Conservation (phyloP, 495 filamentous ascomycete species). For the Glutinoglossum americanum region DNA sequence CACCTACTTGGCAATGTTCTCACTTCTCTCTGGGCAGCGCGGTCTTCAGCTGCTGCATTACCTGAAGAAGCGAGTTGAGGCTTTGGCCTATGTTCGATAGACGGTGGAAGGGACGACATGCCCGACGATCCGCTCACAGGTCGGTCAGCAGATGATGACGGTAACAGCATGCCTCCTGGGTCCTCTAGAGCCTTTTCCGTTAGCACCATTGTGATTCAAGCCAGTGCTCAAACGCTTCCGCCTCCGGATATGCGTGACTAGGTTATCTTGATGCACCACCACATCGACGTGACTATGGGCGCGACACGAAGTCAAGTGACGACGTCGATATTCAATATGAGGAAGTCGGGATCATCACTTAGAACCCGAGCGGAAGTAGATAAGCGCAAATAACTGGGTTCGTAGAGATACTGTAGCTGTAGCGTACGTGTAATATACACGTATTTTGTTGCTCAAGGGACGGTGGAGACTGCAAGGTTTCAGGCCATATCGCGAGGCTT, state of each 20-base stretch:
- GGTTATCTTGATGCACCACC: not conserved
- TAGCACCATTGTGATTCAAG: not conserved
- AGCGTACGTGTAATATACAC: not conserved
- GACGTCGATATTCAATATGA: not conserved
- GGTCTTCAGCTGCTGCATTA: not conserved
- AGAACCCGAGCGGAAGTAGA: not conserved
- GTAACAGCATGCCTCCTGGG: not conserved
- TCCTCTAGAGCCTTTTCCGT: not conserved
- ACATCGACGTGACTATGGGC: not conserved
- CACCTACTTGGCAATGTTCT: slow-evolving; percentile 21
- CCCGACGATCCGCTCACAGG: not conserved
- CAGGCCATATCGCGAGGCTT: no score
- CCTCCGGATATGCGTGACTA: not conserved
- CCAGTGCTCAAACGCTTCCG: not conserved
- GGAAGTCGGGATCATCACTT: not conserved
- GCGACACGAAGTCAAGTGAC: not conserved
- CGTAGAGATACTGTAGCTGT: no score
- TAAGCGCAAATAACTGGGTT: not conserved
- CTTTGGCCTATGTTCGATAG: not conserved
- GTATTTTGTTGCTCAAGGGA: no score
- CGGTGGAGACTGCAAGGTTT: no score
- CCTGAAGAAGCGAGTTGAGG: not conserved
- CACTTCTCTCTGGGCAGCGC: not conserved
- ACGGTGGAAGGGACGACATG: not conserved
- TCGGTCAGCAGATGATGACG: not conserved